A percentile compares a stretch with the other conserved stretches of the same genome.
phyloP scores from a whole-genome alignment of 768 basidiomycete genomes.

The Termitomyces heimii region DNA sequence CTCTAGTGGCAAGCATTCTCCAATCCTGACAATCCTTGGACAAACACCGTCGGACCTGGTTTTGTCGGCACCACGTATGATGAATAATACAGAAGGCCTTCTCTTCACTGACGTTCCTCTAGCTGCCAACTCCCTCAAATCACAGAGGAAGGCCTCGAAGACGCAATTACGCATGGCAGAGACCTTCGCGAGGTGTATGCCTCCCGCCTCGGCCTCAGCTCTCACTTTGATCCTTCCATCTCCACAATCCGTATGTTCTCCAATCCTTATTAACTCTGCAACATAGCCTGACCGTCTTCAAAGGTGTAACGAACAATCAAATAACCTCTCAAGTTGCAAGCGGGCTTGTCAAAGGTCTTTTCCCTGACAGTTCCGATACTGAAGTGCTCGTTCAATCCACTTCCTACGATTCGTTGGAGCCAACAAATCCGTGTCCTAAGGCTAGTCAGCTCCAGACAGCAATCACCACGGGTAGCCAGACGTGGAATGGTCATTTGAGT shows the following conservation, averaged over 20 bases:
- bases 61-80: conserved; percentile 37
- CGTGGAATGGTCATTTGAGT: conserved; percentile 38
- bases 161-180: conserved; percentile 39
- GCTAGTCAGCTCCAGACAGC: conserved; percentile 26
- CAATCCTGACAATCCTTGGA: conserved; percentile 36
- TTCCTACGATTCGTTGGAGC: conserved; percentile 42
- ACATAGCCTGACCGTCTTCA: not conserved
- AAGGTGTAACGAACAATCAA: conserved; percentile 47
- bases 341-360: conserved; percentile 38
- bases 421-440: conserved; percentile 34
- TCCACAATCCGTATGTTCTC: conserved; percentile 30
- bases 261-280: not conserved
- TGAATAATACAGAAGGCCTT: not conserved
- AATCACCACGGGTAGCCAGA: conserved; percentile 30
- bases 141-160: conserved; percentile 36
- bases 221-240: conserved; percentile 24
- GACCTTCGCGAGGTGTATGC: conserved; percentile 43
- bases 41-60: conserved; percentile 33
- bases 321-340: conserved; percentile 50
- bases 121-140: conserved; percentile 49
- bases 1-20: conserved; percentile 37
- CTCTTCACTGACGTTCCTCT: not conserved
- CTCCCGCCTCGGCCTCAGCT: conserved; percentile 29
- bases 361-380: conserved; percentile 28
- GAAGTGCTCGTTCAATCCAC: conserved; percentile 33